Conservation (phyloP, 345 rosid species). For the Pugionium dolabratum region DNA sequence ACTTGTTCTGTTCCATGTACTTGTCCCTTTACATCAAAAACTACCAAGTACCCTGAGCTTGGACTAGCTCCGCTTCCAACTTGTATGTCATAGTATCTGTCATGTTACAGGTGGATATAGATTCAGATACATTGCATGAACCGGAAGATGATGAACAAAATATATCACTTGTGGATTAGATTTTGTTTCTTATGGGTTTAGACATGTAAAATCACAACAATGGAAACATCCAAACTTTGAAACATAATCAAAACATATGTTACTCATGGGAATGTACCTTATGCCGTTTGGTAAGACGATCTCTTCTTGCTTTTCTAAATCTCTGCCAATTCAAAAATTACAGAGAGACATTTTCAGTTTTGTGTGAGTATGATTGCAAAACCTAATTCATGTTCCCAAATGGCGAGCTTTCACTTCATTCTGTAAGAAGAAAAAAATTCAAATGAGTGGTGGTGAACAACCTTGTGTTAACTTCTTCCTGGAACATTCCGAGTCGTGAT, state of each 20-base stretch:
- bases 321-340: conserved; percentile 44
- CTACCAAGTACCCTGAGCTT: conserved; percentile 72
- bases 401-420: background rate
- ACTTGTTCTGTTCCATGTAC: conserved; percentile 60
- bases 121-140: too few relatives aligned
- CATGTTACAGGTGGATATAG: background rate
- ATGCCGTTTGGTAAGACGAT: conserved; percentile 74
- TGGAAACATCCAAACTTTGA: background rate
- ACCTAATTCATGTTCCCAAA: background rate
- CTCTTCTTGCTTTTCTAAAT: conserved; percentile 63
- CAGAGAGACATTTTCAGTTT: background rate
- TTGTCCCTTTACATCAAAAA: conserved; percentile 74
- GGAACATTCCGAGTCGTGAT: conserved; percentile 59
- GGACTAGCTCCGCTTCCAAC: conserved; percentile 77
- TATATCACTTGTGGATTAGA: background rate
- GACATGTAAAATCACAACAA: background rate
- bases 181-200: background rate
- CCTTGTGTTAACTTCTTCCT: conserved; percentile 70
- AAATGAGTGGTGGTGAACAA: conserved; percentile 1
- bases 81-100: conserved; percentile 74
- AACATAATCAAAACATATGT: background rate
- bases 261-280: conserved; percentile 47
- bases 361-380: background rate
- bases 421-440: background rate
- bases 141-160: too few relatives aligned